phyloP scores from a whole-genome alignment of 2,329 filamentous ascomycete genomes.

The Aureobasidium sp. region DNA sequence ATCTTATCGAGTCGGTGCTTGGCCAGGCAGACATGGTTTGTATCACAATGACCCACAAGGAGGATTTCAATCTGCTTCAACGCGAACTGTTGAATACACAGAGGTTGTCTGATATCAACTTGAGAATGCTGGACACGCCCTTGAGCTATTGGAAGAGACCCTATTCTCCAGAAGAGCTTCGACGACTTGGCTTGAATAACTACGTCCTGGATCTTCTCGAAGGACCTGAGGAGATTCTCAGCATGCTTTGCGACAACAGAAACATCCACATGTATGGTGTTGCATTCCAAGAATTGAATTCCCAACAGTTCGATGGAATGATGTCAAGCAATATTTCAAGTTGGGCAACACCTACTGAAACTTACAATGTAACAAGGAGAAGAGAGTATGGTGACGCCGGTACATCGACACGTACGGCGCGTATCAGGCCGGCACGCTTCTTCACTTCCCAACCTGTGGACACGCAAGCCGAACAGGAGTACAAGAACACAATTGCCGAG shows the following conservation, averaged over 20 bases:
- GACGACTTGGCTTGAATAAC: slow-evolving; percentile 59
- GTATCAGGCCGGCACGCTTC: slow-evolving; percentile 51
- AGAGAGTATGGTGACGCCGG: slow-evolving; percentile 71
- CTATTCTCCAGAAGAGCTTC: slow-evolving; percentile 47
- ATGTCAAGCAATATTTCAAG: slow-evolving; percentile 48
- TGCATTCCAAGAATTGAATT: slow-evolving; percentile 51
- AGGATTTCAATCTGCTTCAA: slow-evolving; percentile 67
- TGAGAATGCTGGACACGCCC: slow-evolving; percentile 53
- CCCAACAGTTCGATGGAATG: slow-evolving; percentile 61
- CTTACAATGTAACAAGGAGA: slow-evolving; percentile 59
- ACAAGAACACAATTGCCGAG: slow-evolving; percentile 45
- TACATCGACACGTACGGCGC: slow-evolving; percentile 58
- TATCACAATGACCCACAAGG: slow-evolving; percentile 66
- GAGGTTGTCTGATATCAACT: slow-evolving; percentile 59
- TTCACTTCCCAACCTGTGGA: slow-evolving; percentile 78
- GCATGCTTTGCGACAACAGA: slow-evolving; percentile 74
- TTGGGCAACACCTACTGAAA: slow-evolving; percentile 61
- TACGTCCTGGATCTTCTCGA: slow-evolving; percentile 72
- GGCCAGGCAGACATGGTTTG: slow-evolving; percentile 44
- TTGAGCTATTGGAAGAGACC: slow-evolving; percentile 49
- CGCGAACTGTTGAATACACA: slow-evolving; percentile 54
- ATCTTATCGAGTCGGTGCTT: slow-evolving; percentile 51
- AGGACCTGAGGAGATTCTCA: slow-evolving; percentile 74
- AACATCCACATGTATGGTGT: slow-evolving; percentile 62
- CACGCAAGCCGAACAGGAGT: slow-evolving; percentile 49